Percentiles rank a stretch among this genome's conserved stretches.
phyloP scores from a whole-genome alignment of 208 protist genomes.

The Tritrichomonas musculus region DNA sequence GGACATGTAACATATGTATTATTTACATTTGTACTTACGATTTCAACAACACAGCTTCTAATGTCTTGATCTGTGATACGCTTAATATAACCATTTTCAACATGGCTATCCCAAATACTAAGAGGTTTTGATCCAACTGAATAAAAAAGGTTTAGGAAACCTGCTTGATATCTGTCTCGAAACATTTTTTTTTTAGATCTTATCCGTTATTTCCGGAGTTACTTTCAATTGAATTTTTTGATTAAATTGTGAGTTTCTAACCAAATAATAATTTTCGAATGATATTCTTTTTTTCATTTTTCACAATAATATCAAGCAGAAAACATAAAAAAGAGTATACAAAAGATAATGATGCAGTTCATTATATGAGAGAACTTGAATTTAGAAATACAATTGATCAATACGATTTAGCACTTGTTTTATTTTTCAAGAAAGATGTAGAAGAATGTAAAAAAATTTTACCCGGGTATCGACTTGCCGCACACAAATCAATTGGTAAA shows the following conservation, averaged over 20 bases:
- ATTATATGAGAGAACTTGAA: conserved; percentile 15
- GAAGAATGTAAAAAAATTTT: neutral
- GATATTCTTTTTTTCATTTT: neutral
- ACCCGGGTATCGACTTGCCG: neutral
- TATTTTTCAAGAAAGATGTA: neutral
- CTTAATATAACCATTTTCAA: conserved; percentile 93
- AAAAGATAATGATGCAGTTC: conserved; percentile 20
- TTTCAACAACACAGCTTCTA: conserved; percentile 92
- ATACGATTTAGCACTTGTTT: neutral
- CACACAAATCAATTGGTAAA: neutral
- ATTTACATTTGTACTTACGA: conserved; percentile 92
- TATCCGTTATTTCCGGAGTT: too few species aligned
- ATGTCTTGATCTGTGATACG: conserved; percentile 97
- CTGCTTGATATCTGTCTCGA: conserved; percentile 95
- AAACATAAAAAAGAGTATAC: neutral
- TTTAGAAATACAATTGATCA: conserved; percentile 26
- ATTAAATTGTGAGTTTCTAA: too few species aligned
- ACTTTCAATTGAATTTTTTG: too few species aligned
- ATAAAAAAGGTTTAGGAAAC: conserved; percentile 96
- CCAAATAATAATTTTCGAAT: too few species aligned
- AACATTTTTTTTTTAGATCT: too few species aligned
- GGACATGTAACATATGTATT: conserved; percentile 95
- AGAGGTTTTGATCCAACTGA: conserved; percentile 90
- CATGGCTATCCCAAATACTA: conserved; percentile 91
- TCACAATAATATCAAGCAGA: neutral